Evolutionary conservation across 495 filamentous ascomycete genomes (phyloP).

Genomic region (Friedmanniomyces simplex): DNA sequence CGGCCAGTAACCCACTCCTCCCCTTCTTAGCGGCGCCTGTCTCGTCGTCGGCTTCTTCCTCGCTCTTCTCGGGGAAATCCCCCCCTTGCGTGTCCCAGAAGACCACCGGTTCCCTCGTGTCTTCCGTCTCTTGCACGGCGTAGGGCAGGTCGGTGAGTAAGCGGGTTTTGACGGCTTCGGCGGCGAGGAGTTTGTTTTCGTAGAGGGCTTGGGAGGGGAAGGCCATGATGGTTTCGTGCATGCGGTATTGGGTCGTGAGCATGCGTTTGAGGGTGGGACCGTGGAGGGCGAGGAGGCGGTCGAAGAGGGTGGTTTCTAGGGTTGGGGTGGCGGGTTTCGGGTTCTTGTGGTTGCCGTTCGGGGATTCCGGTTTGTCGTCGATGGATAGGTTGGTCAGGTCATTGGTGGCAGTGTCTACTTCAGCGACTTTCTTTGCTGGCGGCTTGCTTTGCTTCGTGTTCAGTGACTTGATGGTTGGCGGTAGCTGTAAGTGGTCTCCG

Average conservation of each 20-base stretch:
- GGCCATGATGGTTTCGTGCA: conserved; percentile 91
- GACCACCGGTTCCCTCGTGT: conserved; percentile 76
- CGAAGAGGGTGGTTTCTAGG: conserved; percentile 83
- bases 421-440: conserved; percentile 17
- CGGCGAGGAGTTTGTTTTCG: conserved; percentile 66
- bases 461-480: conserved; percentile 82
- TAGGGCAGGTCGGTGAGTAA: conserved; percentile 67
- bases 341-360: background rate
- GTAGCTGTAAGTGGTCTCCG: conserved; percentile 88
- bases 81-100: conserved; percentile 96
- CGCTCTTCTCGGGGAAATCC: conserved; percentile 56
- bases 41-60: conserved; percentile 37
- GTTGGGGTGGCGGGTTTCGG: conserved; percentile 34
- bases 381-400: background rate
- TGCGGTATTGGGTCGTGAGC: conserved; percentile 97
- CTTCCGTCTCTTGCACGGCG: conserved; percentile 63
- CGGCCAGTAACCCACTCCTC: conserved; percentile 48
- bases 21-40: conserved; percentile 33
- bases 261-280: conserved; percentile 79
- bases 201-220: conserved; percentile 90
- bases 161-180: conserved; percentile 60
- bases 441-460: conserved; percentile 41
- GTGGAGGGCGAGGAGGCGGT: conserved; percentile 72
- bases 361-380: conserved; percentile 9
- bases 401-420: conserved; percentile 2